phyloP scores from a whole-genome alignment of 2,329 filamentous ascomycete genomes.

The Nemania bipapillata region DNA sequence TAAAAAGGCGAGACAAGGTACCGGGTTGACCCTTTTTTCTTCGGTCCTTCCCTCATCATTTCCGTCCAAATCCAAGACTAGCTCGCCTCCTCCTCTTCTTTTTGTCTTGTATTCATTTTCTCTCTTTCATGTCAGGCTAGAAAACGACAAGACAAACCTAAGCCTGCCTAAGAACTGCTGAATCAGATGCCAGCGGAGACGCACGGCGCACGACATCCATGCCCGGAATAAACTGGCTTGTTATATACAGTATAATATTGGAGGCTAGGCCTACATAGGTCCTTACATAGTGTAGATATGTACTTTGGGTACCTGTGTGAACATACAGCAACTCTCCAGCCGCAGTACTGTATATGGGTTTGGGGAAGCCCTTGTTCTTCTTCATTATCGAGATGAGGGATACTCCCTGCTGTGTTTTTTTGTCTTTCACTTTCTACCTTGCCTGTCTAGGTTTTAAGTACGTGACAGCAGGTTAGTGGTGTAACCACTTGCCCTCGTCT shows the following conservation, averaged over 20 bases:
- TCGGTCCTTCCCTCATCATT: constrained; percentile 17
- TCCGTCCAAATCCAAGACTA: constrained; percentile 7
- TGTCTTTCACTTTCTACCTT: neutral
- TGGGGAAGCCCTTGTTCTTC: neutral
- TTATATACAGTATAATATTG: neutral
- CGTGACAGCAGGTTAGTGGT: neutral
- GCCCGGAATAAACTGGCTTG: neutral
- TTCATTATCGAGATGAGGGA: neutral
- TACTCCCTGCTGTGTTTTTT: neutral
- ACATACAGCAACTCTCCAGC: neutral
- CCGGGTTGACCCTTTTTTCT: constrained; percentile 15
- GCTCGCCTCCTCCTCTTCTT: neutral
- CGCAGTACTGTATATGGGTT: neutral
- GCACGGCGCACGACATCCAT: neutral
- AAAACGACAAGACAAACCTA: neutral
- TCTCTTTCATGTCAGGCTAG: neutral
- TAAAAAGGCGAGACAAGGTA: constrained; percentile 20
- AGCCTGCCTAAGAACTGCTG: constrained; percentile 1
- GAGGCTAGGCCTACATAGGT: too few species aligned
- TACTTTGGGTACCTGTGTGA: constrained; percentile 1
- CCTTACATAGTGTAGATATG: too few species aligned
- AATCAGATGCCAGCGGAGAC: neutral
- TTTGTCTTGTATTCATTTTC: neutral
- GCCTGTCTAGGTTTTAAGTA: neutral
- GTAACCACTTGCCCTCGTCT: constrained; percentile 10